Evolutionary conservation across 1,284 basidiomycete species (phyloP), one percentile per base, ranked within the genome.

Genomic region (Polyporus tsugae): DNA sequence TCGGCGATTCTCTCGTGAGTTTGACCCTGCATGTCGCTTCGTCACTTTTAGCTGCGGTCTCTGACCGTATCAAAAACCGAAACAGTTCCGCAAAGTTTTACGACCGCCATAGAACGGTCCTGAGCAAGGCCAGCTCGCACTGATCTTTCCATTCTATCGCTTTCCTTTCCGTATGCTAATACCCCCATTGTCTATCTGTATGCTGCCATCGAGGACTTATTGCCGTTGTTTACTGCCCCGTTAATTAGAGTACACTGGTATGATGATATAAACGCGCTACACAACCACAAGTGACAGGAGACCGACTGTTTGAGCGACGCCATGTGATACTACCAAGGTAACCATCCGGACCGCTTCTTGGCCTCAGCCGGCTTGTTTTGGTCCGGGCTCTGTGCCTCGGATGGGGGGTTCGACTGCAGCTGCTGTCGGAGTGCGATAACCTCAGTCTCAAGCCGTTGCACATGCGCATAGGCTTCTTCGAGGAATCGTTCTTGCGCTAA

Each of bases 401-500:
- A 7, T 15, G n/a, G 36, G 11, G 35, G 2, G 22, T 49, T 9
- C 41, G 62, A 39, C 61, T 68, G 63, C 65, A 58, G 19, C 66
- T 70, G 70, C 60, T 74, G 41, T 57, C 66, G 39, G 25, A 86
- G 76, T 6, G 72, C 69, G 58, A 86, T 83, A 46, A 94, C 83
- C 76, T 93, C 85, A 36, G 80, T 81, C 81, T 94, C 91, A 62
- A 94, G 82, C 49, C 79, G 75, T 38, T 77, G 77, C 39, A 93
- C 84, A 55, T 81, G 86, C 9, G 80, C 80, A 38, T 76, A 78
- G 29, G 90, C 88, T 74, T 92, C 86, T 49, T 88, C 85, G 70
- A 92, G 84, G 76, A 86, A 87, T 74, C 89, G 90, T 81, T 94
- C 91, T 74, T 92, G 90, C 2, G 89, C 85, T 10, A 94, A 81